Base-by-base conservation (phyloP, 1,139 yeast genomes). In the Meyerozyma elateridarum region DNA sequence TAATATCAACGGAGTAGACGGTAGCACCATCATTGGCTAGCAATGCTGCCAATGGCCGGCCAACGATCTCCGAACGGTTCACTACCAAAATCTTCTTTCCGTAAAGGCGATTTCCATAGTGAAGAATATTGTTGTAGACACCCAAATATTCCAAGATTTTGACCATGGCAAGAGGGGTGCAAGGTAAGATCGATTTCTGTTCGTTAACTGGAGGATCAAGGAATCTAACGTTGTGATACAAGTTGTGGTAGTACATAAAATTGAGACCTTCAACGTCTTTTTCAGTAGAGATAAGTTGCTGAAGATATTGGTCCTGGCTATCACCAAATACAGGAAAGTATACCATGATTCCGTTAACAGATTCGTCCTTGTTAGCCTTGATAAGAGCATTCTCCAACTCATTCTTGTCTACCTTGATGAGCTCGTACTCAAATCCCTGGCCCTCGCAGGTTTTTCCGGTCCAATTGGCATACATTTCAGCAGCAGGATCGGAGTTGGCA, bases 301-400 rank as follows among this genome's bases (percentile, higher is more conserved):
- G 97, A 36, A 91, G 61, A 55, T 93, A 91, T 57, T 85, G 95
- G 55, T 91, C 98, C 60, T 91, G 98, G 40, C 85, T 76, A 52
- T 85, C 87, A 2, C 96, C 96, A 60, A 87, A 91, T 3, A 91
- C 97, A 1, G 98, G 98, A 73, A 89, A 91, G 58, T 91, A 91
- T n/a, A 91, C 91, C 88, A 91, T 88, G 44, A 91, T 91, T 18
- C 98, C 98, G 52, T 87, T 82, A 21, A 91, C 87, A 1, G 56
- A 48, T 34, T 73, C 77, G 49, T 89, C 93, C 20, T 70, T 68
- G 55, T 91, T 91, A 37, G 97, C 96, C 31, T 73, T 76, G 35
- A 88, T 73, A 39, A 91, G 76, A 19, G 79, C 80, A 42, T 80
- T 88, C 56, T 91, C 98, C 40, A 91, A 69, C 24, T 81, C 84